Base-by-base conservation (phyloP, 2,329 filamentous ascomycete species). In the Paecilomyces dactylethromorphus region DNA sequence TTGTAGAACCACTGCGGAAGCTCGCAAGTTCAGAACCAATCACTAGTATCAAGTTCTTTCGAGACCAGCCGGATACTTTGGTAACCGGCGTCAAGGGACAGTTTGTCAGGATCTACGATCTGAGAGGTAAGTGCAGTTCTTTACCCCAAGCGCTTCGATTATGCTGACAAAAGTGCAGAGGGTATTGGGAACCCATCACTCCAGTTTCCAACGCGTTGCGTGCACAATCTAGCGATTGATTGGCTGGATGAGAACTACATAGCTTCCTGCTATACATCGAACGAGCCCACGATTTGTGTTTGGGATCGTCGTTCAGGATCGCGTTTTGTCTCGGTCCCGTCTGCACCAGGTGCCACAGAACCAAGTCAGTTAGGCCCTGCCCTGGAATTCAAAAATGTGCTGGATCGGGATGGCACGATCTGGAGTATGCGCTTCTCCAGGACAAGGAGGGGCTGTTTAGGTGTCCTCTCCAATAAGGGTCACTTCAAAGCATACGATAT, bases 231-330 rank as follows among this genome's bases (percentile, higher is more conserved):
- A 58, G 82, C 85, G 6, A 84, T 87, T 60, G 83, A 88, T 69
- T 83, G 83, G 61, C 71, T 84, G 55, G 84, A 87, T 66, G 83
- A 87, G 66, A 86, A 87, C 58, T 87, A 86, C 66, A 85, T 88
- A 64, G 80, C 85, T 3, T 86, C 84, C 13, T 84, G 82, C 53
- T 69, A 69, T 53, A 78, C 82, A 2, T 74, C 78, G 0, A 81
- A 80, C 53, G 84, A 87, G 61, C 79, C 83, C 18, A 79, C 79
- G 1, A 80, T 87, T 49, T 84, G 81, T 59, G 77, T 87, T 4
- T 88, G 85, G 85, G 85, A 88, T 66, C 79, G 82, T 57, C 81
- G 85, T 56, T 74, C 76, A 58, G 76, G 77, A 5, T 66, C 70
- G 39, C 70, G 76, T 10, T 71, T 75, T 51, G 66, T 72, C 31